Evolutionary conservation across 2,329 filamentous ascomycete species (phyloP).

Genomic region (Pestalotiopsis sp.): DNA sequence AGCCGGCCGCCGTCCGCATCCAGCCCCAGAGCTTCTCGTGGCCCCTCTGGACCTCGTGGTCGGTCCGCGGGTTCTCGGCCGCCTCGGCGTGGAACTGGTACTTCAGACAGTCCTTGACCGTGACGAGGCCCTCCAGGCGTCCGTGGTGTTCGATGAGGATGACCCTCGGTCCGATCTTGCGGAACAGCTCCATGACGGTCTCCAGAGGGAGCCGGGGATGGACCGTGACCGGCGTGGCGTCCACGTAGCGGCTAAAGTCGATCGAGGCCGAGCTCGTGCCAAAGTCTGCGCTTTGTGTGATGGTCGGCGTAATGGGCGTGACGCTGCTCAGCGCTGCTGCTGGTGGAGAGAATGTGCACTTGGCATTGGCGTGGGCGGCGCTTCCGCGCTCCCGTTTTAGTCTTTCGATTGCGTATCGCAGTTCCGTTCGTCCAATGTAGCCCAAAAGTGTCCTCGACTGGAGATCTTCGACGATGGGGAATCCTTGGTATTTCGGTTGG

Average conservation of each 20-base stretch:
- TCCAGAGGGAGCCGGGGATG: conserved; percentile 91
- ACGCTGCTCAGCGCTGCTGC: conserved; percentile 24
- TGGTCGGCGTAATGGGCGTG: conserved; percentile 48
- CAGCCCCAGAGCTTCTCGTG: conserved; percentile 69
- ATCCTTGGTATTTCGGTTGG: conserved; percentile 86
- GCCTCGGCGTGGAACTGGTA: conserved; percentile 97
- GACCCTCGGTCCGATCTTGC: conserved; percentile 93
- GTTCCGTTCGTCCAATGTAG: conserved; percentile 90
- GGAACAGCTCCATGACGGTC: conserved; percentile 98
- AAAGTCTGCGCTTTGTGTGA: conserved; percentile 58
- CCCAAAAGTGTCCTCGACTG: conserved; percentile 75
- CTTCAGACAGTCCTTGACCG: conserved; percentile 94
- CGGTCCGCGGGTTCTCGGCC: conserved; percentile 71
- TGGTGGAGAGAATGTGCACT: conserved; percentile 71
- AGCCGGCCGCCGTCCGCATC: conserved; percentile 55
- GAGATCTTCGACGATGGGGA: conserved; percentile 82
- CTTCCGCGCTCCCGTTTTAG: conserved; percentile 66
- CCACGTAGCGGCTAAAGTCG: conserved; percentile 86
- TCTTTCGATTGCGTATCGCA: conserved; percentile 87
- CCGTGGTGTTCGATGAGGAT: conserved; percentile 92
- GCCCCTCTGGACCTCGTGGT: conserved; percentile 54
- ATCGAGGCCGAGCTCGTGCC: conserved; percentile 61
- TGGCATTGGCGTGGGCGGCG: conserved; percentile 65
- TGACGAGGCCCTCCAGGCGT: conserved; percentile 81
- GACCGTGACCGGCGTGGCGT: conserved; percentile 85